Conservation (phyloP, 106 monocot genomes). For the Allium fistulosum region DNA sequence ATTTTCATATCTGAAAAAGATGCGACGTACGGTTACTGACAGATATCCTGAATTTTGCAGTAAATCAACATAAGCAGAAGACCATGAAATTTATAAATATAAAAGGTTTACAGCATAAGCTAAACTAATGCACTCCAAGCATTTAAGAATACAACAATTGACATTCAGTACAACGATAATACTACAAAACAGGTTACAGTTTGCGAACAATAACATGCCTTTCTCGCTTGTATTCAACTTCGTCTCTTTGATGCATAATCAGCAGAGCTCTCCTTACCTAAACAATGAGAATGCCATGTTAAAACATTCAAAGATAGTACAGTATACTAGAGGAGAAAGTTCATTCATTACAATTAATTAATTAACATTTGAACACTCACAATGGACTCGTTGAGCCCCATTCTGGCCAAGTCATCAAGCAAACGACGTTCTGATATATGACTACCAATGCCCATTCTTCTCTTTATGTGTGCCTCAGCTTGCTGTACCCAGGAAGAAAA, state of each 20-base stretch:
- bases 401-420: conserved; percentile 77
- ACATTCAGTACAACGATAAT: too few relatives aligned
- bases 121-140: too few relatives aligned
- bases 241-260: conserved; percentile 94
- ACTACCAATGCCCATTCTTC: conserved; percentile 97
- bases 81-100: too few relatives aligned
- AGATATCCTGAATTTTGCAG: too few relatives aligned
- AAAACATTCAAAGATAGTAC: too few relatives aligned
- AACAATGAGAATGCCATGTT: neutral
- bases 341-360: neutral
- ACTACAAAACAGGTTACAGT: neutral
- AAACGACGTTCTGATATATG: conserved; percentile 87
- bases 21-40: too few relatives aligned
- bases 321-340: too few relatives aligned
- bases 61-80: too few relatives aligned
- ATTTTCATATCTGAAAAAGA: too few relatives aligned
- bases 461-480: conserved; percentile 86
- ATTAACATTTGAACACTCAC: conserved; percentile 30
- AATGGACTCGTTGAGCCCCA: conserved; percentile 96
- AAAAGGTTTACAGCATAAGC: too few relatives aligned
- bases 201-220: conserved; percentile 86
- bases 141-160: too few relatives aligned
- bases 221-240: conserved; percentile 93
- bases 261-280: conserved; percentile 93
- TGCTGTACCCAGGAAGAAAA: conserved; percentile 39